A percentile compares a stretch with the other conserved stretches of the same genome.
These are phyloP conservation scores for Aspergillus cejpii DNA, from an alignment of 2,329 filamentous ascomycete species.

Conservation along the genomic window DNA sequence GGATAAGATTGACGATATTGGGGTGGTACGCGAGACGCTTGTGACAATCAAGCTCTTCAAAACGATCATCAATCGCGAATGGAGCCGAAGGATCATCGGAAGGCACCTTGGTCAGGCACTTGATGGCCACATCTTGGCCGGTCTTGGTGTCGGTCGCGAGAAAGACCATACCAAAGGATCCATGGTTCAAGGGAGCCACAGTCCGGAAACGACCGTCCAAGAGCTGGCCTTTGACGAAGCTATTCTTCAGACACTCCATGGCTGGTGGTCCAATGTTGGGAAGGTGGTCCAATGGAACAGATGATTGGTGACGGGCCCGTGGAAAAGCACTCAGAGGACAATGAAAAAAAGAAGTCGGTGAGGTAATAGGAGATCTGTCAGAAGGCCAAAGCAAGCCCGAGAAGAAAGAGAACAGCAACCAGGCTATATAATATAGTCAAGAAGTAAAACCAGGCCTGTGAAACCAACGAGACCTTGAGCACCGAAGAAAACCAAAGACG, in stretches of 20 bases:
- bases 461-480: conserved; percentile 19
- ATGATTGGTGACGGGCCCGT: conserved; percentile 5
- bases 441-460: conserved; percentile 22
- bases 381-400: conserved; percentile 14
- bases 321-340: conserved; percentile 2
- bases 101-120: conserved; percentile 82
- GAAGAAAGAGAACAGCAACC: conserved; percentile 26
- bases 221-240: conserved; percentile 32
- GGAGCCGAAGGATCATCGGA: conserved; percentile 55
- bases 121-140: conserved; percentile 80
- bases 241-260: conserved; percentile 34
- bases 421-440: conserved; percentile 25
- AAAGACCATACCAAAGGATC: conserved; percentile 98
- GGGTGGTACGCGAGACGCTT: conserved; percentile 69
- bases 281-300: conserved; percentile 4
- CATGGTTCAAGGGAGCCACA: conserved; percentile 91
- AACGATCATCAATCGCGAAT: conserved; percentile 69
- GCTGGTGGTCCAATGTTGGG: conserved; percentile 14
- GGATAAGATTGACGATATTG: conserved; percentile 87
- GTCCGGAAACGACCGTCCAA: conserved; percentile 73
- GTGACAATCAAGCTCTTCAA: conserved; percentile 61
- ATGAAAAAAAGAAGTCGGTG: conserved; percentile 8
- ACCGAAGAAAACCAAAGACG: conserved; percentile 22
- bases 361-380: conserved; percentile 13
- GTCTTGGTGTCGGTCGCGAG: conserved; percentile 75